phyloP scores from a whole-genome alignment of 169 alveolate species.

The Eimeria brunetti region DNA sequence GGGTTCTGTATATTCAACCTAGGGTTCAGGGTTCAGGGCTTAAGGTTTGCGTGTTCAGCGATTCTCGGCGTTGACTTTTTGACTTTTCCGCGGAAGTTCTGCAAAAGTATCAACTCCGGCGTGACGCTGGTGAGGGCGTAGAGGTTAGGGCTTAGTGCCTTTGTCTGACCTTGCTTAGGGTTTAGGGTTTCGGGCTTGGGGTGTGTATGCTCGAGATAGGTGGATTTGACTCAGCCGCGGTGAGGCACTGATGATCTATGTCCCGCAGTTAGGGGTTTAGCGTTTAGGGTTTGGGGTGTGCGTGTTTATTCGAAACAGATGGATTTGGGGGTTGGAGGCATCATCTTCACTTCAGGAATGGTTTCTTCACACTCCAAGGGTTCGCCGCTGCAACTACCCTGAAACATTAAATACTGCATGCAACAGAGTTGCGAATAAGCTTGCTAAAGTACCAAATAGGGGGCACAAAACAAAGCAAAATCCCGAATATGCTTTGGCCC shows the following conservation, averaged over 20 bases:
- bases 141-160: neutral
- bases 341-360: slow-evolving; percentile 68
- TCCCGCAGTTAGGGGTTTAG: neutral
- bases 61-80: slow-evolving; percentile 52
- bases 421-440: neutral
- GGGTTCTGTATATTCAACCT: neutral
- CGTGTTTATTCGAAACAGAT: slow-evolving; percentile 6
- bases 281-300: neutral
- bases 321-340: slow-evolving; percentile 69
- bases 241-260: neutral
- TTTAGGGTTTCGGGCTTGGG: slow-evolving; percentile 1
- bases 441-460: neutral
- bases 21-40: neutral
- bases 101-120: slow-evolving; percentile 68
- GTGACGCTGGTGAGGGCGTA: slow-evolving; percentile 62
- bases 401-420: neutral
- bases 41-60: slow-evolving; percentile 29
- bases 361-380: slow-evolving; percentile 48
- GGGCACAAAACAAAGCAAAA: neutral
- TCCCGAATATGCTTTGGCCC: neutral
- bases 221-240: neutral
- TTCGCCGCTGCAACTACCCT: neutral
- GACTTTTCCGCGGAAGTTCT: slow-evolving; percentile 50
- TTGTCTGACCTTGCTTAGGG: neutral
- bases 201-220: neutral